These are phyloP conservation scores for Lathyrus oleraceus DNA, from an alignment of 306 rosid species.

Conservation along the genomic window DNA sequence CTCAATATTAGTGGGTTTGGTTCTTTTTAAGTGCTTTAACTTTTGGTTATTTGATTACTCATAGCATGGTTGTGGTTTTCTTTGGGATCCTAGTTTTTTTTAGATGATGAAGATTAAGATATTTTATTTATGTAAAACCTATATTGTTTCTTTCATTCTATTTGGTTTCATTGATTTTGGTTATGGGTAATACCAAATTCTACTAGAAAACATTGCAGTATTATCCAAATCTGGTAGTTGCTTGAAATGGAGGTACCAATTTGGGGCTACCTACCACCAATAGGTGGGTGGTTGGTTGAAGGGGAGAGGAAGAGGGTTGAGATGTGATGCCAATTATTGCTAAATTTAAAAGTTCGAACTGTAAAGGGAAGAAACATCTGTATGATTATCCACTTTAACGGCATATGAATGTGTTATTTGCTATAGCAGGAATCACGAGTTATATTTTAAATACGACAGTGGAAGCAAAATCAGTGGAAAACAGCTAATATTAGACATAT, in stretches of 20 bases:
- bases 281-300: not conserved
- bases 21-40: not conserved
- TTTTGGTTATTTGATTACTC: slow-evolving; percentile 3
- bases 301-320: slow-evolving; percentile 1
- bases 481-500: no score
- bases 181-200: slow-evolving; percentile 2
- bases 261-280: not conserved
- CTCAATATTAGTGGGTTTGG: not conserved
- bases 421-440: no score
- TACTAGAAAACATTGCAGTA: slow-evolving; percentile 10
- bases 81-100: not conserved
- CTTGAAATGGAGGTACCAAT: slow-evolving; percentile 39
- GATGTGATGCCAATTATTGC: slow-evolving; percentile 21
- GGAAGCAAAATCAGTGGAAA: no score
- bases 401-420: not conserved
- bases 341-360: slow-evolving; percentile 9
- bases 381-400: slow-evolving; percentile 13
- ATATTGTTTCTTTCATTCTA: not conserved
- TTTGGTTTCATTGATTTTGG: slow-evolving; percentile 17
- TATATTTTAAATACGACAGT: no score
- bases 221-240: slow-evolving; percentile 34
- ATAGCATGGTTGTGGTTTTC: not conserved
- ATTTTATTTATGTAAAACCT: not conserved
- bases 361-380: slow-evolving; percentile 10
- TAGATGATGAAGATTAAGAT: not conserved